Conservation (phyloP, 129 eudicot species). For the Flaveria bidentis region DNA sequence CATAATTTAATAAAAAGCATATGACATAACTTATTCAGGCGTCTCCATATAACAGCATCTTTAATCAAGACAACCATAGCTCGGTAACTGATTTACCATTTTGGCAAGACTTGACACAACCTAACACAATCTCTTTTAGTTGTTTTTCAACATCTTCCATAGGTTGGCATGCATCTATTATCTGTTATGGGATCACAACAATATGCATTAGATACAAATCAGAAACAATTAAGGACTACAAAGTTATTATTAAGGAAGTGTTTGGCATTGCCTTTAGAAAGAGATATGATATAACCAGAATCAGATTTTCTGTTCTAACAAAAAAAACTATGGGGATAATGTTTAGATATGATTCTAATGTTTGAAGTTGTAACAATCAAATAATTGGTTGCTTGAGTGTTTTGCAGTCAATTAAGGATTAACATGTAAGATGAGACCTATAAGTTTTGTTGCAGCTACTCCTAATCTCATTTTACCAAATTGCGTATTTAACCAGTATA, state of each 20-base stretch:
- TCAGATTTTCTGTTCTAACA: not conserved
- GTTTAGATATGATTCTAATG: not conserved
- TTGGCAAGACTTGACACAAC: constrained; percentile 54
- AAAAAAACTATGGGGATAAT: not conserved
- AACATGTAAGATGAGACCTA: not conserved
- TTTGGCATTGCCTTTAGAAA: not conserved
- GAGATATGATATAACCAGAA: not conserved
- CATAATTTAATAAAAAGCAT: too few relatives aligned
- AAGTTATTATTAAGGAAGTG: too few relatives aligned
- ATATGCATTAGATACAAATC: not conserved
- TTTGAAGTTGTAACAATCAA: constrained; percentile 1
- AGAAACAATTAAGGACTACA: not conserved
- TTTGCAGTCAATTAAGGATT: not conserved
- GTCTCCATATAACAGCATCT: not conserved
- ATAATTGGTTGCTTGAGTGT: not conserved
- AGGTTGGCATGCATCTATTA: constrained; percentile 69
- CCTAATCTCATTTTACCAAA: not conserved
- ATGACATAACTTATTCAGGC: not conserved
- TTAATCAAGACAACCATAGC: constrained; percentile 59
- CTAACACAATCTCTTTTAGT: constrained; percentile 53
- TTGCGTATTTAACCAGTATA: not conserved
- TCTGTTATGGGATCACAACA: constrained; percentile 41
- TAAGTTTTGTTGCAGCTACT: not conserved
- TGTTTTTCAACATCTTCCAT: constrained; percentile 76
- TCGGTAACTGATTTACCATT: constrained; percentile 60